Evolutionary conservation across 2,329 filamentous ascomycete genomes (phyloP).

Genomic region (Pyricularia pennisetigena): DNA sequence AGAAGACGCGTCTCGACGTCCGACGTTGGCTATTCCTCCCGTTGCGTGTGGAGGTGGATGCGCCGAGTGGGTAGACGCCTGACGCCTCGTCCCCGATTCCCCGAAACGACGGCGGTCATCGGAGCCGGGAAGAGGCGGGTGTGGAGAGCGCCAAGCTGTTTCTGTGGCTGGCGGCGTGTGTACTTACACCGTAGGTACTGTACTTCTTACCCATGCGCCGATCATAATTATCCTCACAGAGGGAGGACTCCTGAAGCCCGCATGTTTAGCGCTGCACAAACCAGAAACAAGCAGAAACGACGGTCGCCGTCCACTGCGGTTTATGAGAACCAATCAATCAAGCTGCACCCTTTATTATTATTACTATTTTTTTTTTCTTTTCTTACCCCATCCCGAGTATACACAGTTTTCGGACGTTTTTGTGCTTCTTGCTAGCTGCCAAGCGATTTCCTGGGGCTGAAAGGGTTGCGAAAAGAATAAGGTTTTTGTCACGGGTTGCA

Average conservation of each 20-base stretch:
- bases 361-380: neutral
- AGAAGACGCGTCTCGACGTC: neutral
- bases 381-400: no score
- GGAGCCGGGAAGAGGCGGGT: neutral
- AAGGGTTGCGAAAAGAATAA: neutral
- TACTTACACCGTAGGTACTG: no score
- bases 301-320: neutral
- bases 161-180: neutral
- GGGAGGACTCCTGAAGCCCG: neutral
- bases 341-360: neutral
- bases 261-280: neutral
- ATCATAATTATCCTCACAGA: neutral
- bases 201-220: neutral
- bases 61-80: neutral
- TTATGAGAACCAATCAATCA: neutral
- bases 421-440: neutral
- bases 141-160: neutral
- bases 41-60: neutral
- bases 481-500: no score
- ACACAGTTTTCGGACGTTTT: neutral
- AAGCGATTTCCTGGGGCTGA: neutral
- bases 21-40: neutral
- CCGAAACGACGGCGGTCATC: neutral
- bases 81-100: neutral
- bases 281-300: neutral